Conservation (phyloP, 2,329 filamentous ascomycete species). For the Hawksworthiomyces lignivorus region DNA sequence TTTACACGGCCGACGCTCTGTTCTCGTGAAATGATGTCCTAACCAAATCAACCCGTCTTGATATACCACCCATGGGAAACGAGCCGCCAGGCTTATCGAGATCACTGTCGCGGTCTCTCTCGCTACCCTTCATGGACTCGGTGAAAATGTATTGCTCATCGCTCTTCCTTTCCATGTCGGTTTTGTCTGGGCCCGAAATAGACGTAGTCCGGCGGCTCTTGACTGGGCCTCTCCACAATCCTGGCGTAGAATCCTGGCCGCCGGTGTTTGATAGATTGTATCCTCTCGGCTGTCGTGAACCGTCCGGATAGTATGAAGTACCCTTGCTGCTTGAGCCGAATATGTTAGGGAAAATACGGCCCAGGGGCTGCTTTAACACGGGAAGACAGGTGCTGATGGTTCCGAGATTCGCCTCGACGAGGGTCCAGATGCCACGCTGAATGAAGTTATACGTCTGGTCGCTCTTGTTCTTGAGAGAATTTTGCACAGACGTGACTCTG, state of each 20-base stretch:
- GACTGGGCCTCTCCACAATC: neutral
- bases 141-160: conserved; percentile 9
- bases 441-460: conserved; percentile 12
- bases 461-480: conserved; percentile 10
- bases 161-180: neutral
- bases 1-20: no score
- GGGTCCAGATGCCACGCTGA: conserved; percentile 16
- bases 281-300: neutral
- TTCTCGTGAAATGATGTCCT: neutral
- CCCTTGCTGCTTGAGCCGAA: conserved; percentile 13
- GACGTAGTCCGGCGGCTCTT: conserved; percentile 1
- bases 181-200: conserved; percentile 1
- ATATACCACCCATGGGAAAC: no score
- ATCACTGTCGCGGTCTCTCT: conserved; percentile 5
- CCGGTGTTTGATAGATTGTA: conserved; percentile 7
- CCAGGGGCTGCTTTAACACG: conserved; percentile 17
- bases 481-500: conserved; percentile 10
- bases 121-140: conserved; percentile 4
- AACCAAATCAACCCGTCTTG: no score
- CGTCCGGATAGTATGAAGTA: conserved; percentile 3
- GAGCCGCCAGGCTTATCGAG: neutral
- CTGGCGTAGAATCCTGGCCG: neutral
- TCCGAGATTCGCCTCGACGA: conserved; percentile 17
- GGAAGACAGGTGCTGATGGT: conserved; percentile 19
- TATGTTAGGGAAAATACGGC: conserved; percentile 14